phyloP scores from a whole-genome alignment of 768 basidiomycete species.

The Cystofilobasidium macerans region DNA sequence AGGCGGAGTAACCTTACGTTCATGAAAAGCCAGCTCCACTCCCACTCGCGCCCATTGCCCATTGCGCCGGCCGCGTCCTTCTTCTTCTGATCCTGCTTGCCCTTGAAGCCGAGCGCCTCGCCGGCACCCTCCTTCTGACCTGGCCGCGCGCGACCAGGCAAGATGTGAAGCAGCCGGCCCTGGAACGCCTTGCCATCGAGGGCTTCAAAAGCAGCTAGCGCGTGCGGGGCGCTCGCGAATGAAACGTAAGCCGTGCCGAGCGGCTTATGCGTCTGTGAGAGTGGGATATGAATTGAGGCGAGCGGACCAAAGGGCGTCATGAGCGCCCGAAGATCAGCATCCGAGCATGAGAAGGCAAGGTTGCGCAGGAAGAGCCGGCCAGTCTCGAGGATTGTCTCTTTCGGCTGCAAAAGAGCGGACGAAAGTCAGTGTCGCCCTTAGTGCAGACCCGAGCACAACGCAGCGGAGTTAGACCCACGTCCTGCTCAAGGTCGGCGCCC shows the following conservation, averaged over 20 bases:
- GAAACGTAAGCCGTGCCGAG: conserved; percentile 58
- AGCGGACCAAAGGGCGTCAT: conserved; percentile 63
- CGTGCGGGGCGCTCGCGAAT: conserved; percentile 44
- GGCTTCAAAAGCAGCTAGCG: conserved; percentile 59
- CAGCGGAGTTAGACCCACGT: conserved; percentile 10
- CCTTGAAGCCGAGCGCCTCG: conserved; percentile 47
- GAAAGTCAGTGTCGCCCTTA: background rate
- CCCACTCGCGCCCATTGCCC: conserved; percentile 42
- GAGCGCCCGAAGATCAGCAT: conserved; percentile 54
- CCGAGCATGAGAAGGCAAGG: conserved; percentile 71
- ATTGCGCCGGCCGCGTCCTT: conserved; percentile 35
- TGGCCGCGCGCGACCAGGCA: conserved; percentile 43
- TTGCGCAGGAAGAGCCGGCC: conserved; percentile 87
- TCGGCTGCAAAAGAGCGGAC: conserved; percentile 26
- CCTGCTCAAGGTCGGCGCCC: conserved; percentile 27
- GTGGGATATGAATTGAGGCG: conserved; percentile 52
- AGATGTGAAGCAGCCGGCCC: conserved; percentile 79
- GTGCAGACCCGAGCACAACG: background rate
- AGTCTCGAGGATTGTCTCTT: conserved; percentile 56
- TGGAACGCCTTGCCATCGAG: conserved; percentile 80
- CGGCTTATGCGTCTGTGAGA: conserved; percentile 43
- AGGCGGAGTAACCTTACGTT: conserved; percentile 79
- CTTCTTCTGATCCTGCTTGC: conserved; percentile 54
- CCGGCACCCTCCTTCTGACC: conserved; percentile 41
- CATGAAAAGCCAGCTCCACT: conserved; percentile 82